Evolutionary conservation across 805 yeast genomes (phyloP).

Genomic region (Candida oleophila): DNA sequence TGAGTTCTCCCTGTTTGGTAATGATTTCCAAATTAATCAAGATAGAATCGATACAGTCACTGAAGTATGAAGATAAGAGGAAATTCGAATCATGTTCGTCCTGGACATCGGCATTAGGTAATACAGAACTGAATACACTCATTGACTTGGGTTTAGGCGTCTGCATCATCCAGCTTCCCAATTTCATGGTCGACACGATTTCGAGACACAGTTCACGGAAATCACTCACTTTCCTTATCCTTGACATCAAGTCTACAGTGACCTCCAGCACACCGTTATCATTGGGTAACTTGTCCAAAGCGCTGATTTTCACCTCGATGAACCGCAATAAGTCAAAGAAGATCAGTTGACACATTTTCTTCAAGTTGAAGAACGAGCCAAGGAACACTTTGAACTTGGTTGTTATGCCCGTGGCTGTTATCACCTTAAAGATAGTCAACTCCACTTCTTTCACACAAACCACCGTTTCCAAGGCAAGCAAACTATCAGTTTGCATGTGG

Average conservation of each 20-base stretch:
- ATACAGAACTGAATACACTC: slow-evolving; percentile 46
- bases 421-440: not conserved
- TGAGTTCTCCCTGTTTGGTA: slow-evolving; percentile 11
- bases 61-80: slow-evolving; percentile 62
- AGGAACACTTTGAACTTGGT: slow-evolving; percentile 2
- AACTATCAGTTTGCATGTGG: slow-evolving; percentile 47
- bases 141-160: slow-evolving; percentile 52
- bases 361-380: not conserved
- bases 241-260: slow-evolving; percentile 70
- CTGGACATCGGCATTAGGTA: slow-evolving; percentile 33
- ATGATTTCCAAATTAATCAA: slow-evolving; percentile 59
- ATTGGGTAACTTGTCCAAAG: slow-evolving; percentile 50
- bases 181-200: slow-evolving; percentile 50
- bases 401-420: slow-evolving; percentile 3
- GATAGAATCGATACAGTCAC: slow-evolving; percentile 78
- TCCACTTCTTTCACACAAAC: slow-evolving; percentile 3
- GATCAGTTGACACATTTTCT: slow-evolving; percentile 26
- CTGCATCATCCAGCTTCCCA: slow-evolving; percentile 69
- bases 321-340: slow-evolving; percentile 56
- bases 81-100: slow-evolving; percentile 46
- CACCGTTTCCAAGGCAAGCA: slow-evolving; percentile 51
- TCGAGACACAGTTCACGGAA: slow-evolving; percentile 51
- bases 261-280: slow-evolving; percentile 73
- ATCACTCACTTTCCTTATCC: slow-evolving; percentile 63
- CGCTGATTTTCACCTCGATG: slow-evolving; percentile 51